phyloP scores from a whole-genome alignment of 2,329 filamentous ascomycete genomes.

The Lecanicillium sp. region DNA sequence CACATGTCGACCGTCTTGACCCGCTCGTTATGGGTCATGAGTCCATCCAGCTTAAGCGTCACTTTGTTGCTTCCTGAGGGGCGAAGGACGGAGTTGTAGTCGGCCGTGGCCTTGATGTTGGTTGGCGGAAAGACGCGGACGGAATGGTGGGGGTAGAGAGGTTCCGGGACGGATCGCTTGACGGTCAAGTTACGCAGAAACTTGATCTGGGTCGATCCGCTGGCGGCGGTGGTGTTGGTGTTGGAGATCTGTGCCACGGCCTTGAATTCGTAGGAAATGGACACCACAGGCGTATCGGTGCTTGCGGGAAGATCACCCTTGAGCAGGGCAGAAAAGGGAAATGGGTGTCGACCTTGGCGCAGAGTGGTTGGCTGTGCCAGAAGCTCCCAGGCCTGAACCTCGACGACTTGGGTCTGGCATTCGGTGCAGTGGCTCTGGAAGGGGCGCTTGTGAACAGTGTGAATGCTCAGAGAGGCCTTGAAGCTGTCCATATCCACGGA shows the following conservation, averaged over 20 bases:
- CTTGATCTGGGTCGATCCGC: slow-evolving; percentile 36
- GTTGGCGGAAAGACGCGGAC: slow-evolving; percentile 95
- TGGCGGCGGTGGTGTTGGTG: slow-evolving; percentile 24
- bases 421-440: slow-evolving; percentile 71
- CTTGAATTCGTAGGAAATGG: slow-evolving; percentile 71
- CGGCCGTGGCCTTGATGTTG: slow-evolving; percentile 79
- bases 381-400: slow-evolving; percentile 75
- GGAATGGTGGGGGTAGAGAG: slow-evolving; percentile 77
- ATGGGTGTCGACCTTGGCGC: slow-evolving; percentile 57
- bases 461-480: slow-evolving; percentile 62
- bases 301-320: slow-evolving; percentile 79
- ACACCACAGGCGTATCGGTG: slow-evolving; percentile 64
- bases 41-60: slow-evolving; percentile 75
- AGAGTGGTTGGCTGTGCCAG: slow-evolving; percentile 49
- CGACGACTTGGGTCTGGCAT: slow-evolving; percentile 63
- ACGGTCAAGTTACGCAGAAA: slow-evolving; percentile 64
- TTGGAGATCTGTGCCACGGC: slow-evolving; percentile 55
- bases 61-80: slow-evolving; percentile 78
- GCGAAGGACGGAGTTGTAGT: slow-evolving; percentile 76
- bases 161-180: slow-evolving; percentile 66
- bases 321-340: slow-evolving; percentile 84
- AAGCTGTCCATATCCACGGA: slow-evolving; percentile 63
- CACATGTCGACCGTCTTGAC: slow-evolving; percentile 70
- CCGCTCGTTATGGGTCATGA: slow-evolving; percentile 62
- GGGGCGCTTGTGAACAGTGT: slow-evolving; percentile 71